A percentile compares a stretch with the other conserved stretches of the same genome.
Conservation (phyloP, 257 asterid genomes). For the Fraxinus americana region DNA sequence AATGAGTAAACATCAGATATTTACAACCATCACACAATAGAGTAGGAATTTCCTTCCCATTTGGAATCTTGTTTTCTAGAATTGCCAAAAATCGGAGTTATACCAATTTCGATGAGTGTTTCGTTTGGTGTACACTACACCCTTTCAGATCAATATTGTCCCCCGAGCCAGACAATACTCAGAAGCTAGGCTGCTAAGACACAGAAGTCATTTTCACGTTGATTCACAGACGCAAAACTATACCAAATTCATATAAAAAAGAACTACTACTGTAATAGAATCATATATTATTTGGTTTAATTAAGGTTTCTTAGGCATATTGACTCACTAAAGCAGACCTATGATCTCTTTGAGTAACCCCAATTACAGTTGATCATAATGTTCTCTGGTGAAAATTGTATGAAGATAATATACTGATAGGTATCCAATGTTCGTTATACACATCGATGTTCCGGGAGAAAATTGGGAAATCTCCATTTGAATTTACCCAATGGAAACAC, state of each 20-base stretch:
- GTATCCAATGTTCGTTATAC: too few relatives aligned
- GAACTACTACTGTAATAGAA: not conserved
- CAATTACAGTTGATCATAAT: too few relatives aligned
- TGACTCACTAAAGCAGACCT: not conserved
- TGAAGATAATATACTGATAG: too few relatives aligned
- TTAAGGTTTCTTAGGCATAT: not conserved
- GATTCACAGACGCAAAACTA: not conserved
- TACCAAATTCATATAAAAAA: not conserved
- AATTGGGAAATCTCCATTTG: too few relatives aligned
- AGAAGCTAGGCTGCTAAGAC: constrained; percentile 47
- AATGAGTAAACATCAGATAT: not conserved
- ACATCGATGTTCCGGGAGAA: too few relatives aligned
- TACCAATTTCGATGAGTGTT: constrained; percentile 54
- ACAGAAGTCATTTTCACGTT: not conserved
- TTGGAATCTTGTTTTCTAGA: constrained; percentile 44
- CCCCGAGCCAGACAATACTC: constrained; percentile 35
- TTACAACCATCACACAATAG: not conserved
- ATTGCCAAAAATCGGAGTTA: constrained; percentile 31
- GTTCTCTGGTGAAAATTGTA: too few relatives aligned
- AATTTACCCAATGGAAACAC: too few relatives aligned
- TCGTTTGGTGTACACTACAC: constrained; percentile 40
- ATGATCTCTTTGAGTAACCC: not conserved
- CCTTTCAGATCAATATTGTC: constrained; percentile 45
- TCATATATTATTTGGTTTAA: too few relatives aligned
- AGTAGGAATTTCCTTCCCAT: constrained; percentile 34